Base-by-base conservation (phyloP, 148 eudicot species). In the Persicaria maculosa region DNA sequence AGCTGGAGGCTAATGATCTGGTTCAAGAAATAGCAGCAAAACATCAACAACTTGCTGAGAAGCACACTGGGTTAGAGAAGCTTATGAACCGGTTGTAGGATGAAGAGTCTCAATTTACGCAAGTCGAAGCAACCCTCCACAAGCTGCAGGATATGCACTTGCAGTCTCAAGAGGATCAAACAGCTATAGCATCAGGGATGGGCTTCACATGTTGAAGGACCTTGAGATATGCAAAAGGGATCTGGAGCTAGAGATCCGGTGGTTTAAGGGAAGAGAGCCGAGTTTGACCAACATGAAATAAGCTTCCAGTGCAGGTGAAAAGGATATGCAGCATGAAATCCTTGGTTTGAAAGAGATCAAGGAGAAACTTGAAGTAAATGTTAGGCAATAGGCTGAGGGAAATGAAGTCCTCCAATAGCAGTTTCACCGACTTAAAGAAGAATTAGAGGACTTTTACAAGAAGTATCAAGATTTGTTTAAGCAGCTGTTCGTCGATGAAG, bases 121-220 rank as follows among this genome's bases (percentile, higher is more conserved):
- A 87, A 85, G 84, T 85, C 43, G 97, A 95, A 83, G 83, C 85
- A 68, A 80, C 85, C 75, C 91, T 95, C 59, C 83, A 72, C 53
- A 57, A 81, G 47, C 80, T 95, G 74, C 88, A 84, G 74, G 79
- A 81, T 77, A 47, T 84, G 81, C 89, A 90, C 65, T 85, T 77
- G 15, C 88, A 89, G 75, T 92, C 96, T 64, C 99, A 92, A 76
- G 90, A 88, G 64, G 84, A 92, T 80, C 98, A 95, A 77, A 88
- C n/a, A n/a, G n/a, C n/a, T n/a, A n/a, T n/a, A n/a, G n/a, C n/a
- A n/a, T n/a, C n/a, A n/a, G n/a, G n/a, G n/a, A n/a, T n/a, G n/a
- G n/a, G n/a, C n/a, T n/a, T n/a, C 87, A 81, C 75, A 80, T 84
- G 83, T 78, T 92, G 82, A 87, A 87, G 76, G 92, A 85, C 46